Base-by-base conservation (phyloP, 1,284 basidiomycete genomes). In the Ganoderma multipileum region DNA sequence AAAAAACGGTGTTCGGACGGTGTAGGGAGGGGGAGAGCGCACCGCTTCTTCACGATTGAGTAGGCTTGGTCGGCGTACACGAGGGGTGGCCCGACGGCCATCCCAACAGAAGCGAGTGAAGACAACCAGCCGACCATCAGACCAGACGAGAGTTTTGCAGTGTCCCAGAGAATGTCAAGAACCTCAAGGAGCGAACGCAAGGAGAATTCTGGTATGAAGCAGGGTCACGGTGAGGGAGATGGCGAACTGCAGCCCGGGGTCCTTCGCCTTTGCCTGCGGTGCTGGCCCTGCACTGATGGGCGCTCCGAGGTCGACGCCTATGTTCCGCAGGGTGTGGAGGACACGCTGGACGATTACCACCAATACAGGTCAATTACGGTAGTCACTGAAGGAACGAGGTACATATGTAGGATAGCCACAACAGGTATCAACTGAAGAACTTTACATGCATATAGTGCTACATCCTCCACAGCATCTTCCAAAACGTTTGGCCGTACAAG, bases 11-110 rank as follows among this genome's bases (percentile, higher is more conserved):
- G 54, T 50, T 33, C 33, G 59, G 73, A 63, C 50, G 6, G 12
- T 20, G 41, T 18, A 16, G 20, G 63, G 39, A 36, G 5, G 36
- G 14, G 18, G 14, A 16, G 26, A 38, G 14, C 82, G 68, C 68
- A 87, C 92, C 88, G 90, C 82, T 91, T 93, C 64, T 85, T 87
- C 65, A 93, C 80, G 61, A 93, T 93, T 26, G 91, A 93, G 64
- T 83, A 79, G 3, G 91, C 88, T 79, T 95, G 93, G 81, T 95
- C 94, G 41, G 87, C 90, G 74, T 95, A 95, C 12, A 95, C 92
- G 75, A 93, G 81, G 23, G 91, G 91, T 28, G 91, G 91, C 16
- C 89, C 91, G 11, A 92, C 81, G 41, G 91, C 91, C 91, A 92
- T 91, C 42, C 90, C 89, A 64, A 91, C 74, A 5, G 89, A 89